phyloP scores from a whole-genome alignment of 164 flowering plant species.

The Echeveria elegans region DNA sequence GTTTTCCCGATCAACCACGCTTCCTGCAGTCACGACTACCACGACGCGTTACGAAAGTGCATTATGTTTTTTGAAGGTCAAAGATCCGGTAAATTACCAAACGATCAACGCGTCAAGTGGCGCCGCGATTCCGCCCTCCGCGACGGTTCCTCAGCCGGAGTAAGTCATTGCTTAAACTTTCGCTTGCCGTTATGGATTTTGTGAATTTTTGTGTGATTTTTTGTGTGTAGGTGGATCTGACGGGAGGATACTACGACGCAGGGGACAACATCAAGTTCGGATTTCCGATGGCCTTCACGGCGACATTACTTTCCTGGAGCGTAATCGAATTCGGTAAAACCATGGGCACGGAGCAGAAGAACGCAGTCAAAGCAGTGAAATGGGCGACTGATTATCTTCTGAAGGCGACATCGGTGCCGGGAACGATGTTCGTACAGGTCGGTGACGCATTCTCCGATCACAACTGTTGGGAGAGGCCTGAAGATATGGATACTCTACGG shows the following conservation, averaged over 20 bases:
- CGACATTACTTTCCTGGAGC: slow-evolving; percentile 81
- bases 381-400: slow-evolving; percentile 83
- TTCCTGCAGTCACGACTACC: slow-evolving; percentile 45
- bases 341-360: slow-evolving; percentile 10
- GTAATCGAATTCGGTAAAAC: slow-evolving; percentile 47
- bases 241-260: slow-evolving; percentile 91
- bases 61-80: slow-evolving; percentile 96
- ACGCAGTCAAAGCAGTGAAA: slow-evolving; percentile 52
- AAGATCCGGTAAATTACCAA: slow-evolving; percentile 79
- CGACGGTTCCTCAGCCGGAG: slow-evolving; percentile 76
- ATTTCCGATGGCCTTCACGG: slow-evolving; percentile 88
- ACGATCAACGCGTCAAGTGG: slow-evolving; percentile 75
- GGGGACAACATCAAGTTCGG: slow-evolving; percentile 92
- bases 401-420: slow-evolving; percentile 53
- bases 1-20: slow-evolving; percentile 9
- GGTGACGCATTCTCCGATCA: slow-evolving; percentile 77
- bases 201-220: not conserved
- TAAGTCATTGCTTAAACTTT: slow-evolving; percentile 20
- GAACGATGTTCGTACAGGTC: slow-evolving; percentile 55
- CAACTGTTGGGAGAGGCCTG: slow-evolving; percentile 90
- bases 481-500: slow-evolving; percentile 86
- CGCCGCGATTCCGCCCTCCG: slow-evolving; percentile 72
- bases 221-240: slow-evolving; percentile 52
- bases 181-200: too few relatives aligned
- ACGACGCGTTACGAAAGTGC: slow-evolving; percentile 72